Conservation (phyloP, 1,284 basidiomycete species). For the Cystobasidium slooffiae region DNA sequence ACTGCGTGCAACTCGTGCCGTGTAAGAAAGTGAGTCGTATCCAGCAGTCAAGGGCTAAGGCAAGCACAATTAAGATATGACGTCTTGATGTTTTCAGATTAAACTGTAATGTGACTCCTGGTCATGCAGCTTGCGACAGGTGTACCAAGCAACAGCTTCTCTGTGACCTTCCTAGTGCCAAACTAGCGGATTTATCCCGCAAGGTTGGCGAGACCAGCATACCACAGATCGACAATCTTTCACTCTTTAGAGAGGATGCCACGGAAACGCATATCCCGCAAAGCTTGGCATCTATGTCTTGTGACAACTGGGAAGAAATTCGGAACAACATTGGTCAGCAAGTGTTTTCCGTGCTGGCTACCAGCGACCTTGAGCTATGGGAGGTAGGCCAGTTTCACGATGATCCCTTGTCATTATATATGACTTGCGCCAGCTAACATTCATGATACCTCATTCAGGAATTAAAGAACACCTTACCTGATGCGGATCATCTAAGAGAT, state of each 20-base stretch:
- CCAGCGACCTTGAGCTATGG: not conserved
- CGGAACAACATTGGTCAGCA: not conserved
- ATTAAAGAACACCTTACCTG: conserved; percentile 1
- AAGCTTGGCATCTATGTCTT: not conserved
- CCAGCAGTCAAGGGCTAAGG: not conserved
- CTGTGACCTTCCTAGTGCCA: conserved; percentile 2
- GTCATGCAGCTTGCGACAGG: not conserved
- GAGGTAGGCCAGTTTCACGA: not conserved
- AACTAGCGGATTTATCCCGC: not conserved
- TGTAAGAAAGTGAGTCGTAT: not conserved
- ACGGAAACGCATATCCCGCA: not conserved
- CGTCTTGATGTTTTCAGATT: not conserved
- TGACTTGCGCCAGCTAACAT: not conserved
- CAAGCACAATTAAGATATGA: not conserved
- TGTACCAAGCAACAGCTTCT: not conserved
- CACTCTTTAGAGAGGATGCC: not conserved
- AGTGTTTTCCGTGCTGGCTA: not conserved
- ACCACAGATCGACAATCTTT: not conserved
- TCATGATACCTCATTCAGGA: not conserved
- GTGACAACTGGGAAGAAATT: not conserved
- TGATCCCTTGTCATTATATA: not conserved
- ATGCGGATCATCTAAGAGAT: not conserved
- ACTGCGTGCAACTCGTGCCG: conserved; percentile 10
- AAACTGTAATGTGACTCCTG: not conserved
- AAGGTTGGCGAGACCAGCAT: not conserved